Evolutionary conservation across 73 alveolate genomes (phyloP), one percentile per base, ranked within the genome.

Genomic region (Breviolum minutum): DNA sequence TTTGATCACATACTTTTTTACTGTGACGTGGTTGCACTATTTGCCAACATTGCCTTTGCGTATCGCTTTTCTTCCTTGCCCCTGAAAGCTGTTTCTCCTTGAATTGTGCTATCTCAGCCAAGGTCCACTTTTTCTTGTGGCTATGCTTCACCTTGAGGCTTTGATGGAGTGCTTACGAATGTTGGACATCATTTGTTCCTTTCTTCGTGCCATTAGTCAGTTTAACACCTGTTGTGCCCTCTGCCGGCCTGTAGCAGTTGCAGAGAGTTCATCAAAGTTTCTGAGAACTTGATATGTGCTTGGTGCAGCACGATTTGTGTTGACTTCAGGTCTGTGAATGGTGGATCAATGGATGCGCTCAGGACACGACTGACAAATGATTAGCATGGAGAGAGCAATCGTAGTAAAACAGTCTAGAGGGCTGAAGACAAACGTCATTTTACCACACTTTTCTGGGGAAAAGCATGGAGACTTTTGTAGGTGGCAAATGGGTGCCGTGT

Each of bases 101-200:
- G 5, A 16, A 8, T 29, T 77, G 17, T 63, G 19, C 22, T 7
- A 24, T 26, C 26, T 73, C 62, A 26, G 76, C 74, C 73, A 10
- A 91, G 97, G 97, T 91, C 48, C 97, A 91, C 30, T 73, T 91
- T 30, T 91, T 77, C 97, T 63, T 91, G 87, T 91, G 81, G 76
- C 88, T 91, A 10, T 71, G 88, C 87, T n/a, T 26, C 62, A 30
- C 97, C 27, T 30, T 91, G 76, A 91, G 97, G 97, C 97, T 12
- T 14, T 29, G 69, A 48, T n/a, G n/a, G 20, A 40, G 54, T 32
- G 24, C 48, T 22, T 24, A 54, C 86, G 30, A 27, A 26, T 24
- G 19, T 16, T 69, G 79, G 26, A 69, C 79, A 69, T 19, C 27
- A 16, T 69, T 40, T 40, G 54, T 40, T 40, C 54, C 54, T 40